These are phyloP conservation scores for Dichomitus squalens DNA, from an alignment of 1,284 basidiomycete genomes.

Conservation along the genomic window DNA sequence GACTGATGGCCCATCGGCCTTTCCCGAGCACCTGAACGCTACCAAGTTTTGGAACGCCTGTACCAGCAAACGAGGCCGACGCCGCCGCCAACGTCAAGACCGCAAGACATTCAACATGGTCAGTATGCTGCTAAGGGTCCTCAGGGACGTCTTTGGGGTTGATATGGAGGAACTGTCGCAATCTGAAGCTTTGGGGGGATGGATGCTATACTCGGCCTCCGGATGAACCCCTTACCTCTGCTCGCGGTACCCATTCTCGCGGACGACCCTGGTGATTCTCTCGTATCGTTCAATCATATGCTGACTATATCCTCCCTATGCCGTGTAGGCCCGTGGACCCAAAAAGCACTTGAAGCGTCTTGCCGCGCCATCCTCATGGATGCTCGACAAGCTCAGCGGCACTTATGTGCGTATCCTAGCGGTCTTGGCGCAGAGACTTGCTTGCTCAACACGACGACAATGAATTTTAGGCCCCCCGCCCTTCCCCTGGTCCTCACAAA, in stretches of 20 bases:
- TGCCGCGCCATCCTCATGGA: slow-evolving; percentile 97
- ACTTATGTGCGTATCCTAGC: slow-evolving; percentile 77
- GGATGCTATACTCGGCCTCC: slow-evolving; percentile 32
- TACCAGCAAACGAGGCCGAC: slow-evolving; percentile 31
- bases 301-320: slow-evolving; percentile 19
- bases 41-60: slow-evolving; percentile 22
- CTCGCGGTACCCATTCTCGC: slow-evolving; percentile 11
- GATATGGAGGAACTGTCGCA: slow-evolving; percentile 18
- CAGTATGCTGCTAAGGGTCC: slow-evolving; percentile 32
- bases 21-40: slow-evolving; percentile 22
- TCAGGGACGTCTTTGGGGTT: slow-evolving; percentile 19
- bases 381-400: slow-evolving; percentile 98
- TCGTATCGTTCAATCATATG: slow-evolving; percentile 7
- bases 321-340: slow-evolving; percentile 88
- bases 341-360: slow-evolving; percentile 99
- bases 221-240: slow-evolving; percentile 34
- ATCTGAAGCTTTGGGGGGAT: slow-evolving; percentile 26
- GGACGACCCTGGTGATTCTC: slow-evolving; percentile 20
- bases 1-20: slow-evolving; percentile 18
- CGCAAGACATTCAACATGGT: slow-evolving; percentile 43
- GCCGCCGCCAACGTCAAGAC: slow-evolving; percentile 39
- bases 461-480: slow-evolving; percentile 82
- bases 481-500: slow-evolving; percentile 98
- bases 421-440: slow-evolving; percentile 3
- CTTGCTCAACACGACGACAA: not conserved